Base-by-base conservation (phyloP, 2,329 filamentous ascomycete genomes). In the Corniculantispora saksenae region DNA sequence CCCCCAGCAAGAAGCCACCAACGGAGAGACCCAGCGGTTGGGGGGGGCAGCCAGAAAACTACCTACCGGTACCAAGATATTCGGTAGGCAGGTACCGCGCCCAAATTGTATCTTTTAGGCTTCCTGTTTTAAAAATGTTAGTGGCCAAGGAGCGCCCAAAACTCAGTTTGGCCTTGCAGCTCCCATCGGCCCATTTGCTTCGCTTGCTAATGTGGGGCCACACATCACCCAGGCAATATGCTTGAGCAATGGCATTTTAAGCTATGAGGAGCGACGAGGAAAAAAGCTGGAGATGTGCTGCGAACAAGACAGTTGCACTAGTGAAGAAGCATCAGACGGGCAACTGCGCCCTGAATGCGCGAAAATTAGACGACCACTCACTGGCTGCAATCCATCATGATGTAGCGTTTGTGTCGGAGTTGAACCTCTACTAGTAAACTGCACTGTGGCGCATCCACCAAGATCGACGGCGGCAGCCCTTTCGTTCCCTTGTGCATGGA, bases 371-470 rank as follows among this genome's bases (percentile, higher is more conserved):
- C n/a, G 32, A 32, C 6, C 32, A 32, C 5, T 6, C 6, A 5
- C 32, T 7, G 38, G 17, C 38, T 6, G 6, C 38, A 43, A 13
- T 43, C 12, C 38, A 43, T 43, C 38, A 43, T 19, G 32, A 32
- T 43, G 38, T 13, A 3, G 12, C 4, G 8, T 6, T 13, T 43
- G 12, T 13, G 25, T 25, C 6, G 4, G 5, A 12, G 50, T 8
- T n/a, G 50, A 59, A 43, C 40, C 48, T 55, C 13, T 25, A 17
- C 23, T 7, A n/a, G n/a, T n/a, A n/a, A n/a, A n/a, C n/a, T n/a
- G n/a, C n/a, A 48, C 5, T 63, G 61, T 56, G 51, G 61, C 45
- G n/a, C n/a, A n/a, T 40, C 38, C 29, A 57, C 61, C 53, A 63
- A 56, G 61, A 63, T 63, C 61, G 43, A 40, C 53, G 27, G 25